Base-by-base conservation (phyloP, 2,329 filamentous ascomycete genomes). In the Bipolaris oryzae region DNA sequence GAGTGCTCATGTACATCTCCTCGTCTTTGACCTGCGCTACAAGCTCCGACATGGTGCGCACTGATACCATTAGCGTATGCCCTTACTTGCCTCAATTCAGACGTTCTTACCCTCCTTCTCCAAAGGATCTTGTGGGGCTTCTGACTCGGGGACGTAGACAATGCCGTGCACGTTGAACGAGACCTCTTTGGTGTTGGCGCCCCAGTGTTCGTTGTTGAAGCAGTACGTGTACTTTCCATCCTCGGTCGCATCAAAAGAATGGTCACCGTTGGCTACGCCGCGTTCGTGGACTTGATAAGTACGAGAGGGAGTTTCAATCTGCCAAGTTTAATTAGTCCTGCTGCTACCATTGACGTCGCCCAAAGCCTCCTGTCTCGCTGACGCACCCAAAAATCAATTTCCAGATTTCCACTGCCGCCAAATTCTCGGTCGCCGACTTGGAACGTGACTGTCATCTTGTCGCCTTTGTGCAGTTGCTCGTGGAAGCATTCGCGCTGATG, bases 121-220 rank as follows among this genome's bases (percentile, higher is more conserved):
- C 66, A 99, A 82, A 18, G 95, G 95, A 74, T 98, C 94, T 68
- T 89, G 85, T 25, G 90, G 86, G 58, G 89, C 84, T 70, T 98
- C 94, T 58, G 85, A 83, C 78, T 98, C 95, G 53, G 91, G 90
- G 49, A 99, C 92, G 79, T 98, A 99, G 74, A 99, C 94, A 65
- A 99, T 92, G 69, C 95, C 95, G 80, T 99, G 95, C 50, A 99
- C 95, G 78, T 99, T 99, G 87, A 99, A 99, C 54, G 92, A 96
- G 51, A 99, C 94, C 78, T 99, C 95, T 81, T 99, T 99, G 76
- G 87, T 96, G 78, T 92, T 92, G 57, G 93, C 92, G 57, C 91
- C 91, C 92, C 94, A 99, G 78, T 95, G 89, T 83, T 98, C 94
- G 80, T 99, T 99, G 80, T 95, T 96, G 82, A 99, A 99, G 87